Base-by-base conservation (phyloP, 257 asterid genomes). In the Haberlea rhodopensis region DNA sequence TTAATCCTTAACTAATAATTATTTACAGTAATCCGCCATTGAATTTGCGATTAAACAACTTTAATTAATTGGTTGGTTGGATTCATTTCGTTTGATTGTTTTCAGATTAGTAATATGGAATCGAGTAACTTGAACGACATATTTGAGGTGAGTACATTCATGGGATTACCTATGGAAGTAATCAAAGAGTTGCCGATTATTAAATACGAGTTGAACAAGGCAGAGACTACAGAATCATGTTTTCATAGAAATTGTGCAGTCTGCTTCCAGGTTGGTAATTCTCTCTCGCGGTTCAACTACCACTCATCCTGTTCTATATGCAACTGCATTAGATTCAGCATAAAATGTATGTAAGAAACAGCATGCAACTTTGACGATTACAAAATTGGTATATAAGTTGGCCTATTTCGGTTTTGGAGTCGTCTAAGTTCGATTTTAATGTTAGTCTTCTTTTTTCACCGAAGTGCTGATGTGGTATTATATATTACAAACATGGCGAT, bases 91-190 rank as follows among this genome's bases (percentile, higher is more conserved):
- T 27, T n/a, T 5, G 40, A 1, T 18, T 29, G 63, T 31, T 29
- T n/a, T 6, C 37, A 56, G 63, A 58, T 58, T 31, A 31, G 63
- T 72, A 49, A 53, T 10, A 58, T 56, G 75, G 87, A 81, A 9
- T 60, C 80, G n/a, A 76, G 74, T 71, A 61, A 73, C 74, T 65
- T 70, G 69, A 84, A 81, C 16, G 84, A 78, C 67, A 79, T 81
- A 21, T 81, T 81, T 71, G 80, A 78, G 31, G 68, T 69, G 8
- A 73, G 60, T 61, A 53, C 56, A 19, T 64, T 65, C 1, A 71
- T 37, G 54, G 87, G 87, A 13, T 73, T 81, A 8, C 66, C 79
- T 5, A 28, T 3, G 1, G 77, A 76, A 32, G 54, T 54, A 10
- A 78, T 81, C 53, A 53, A 74, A 6, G 69, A 63, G 28, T 74